Percentiles rank a stretch among this genome's conserved stretches.
Evolutionary conservation across 306 rosid genomes (phyloP).

Genomic region (Ammopiptanthus mongolicus): DNA sequence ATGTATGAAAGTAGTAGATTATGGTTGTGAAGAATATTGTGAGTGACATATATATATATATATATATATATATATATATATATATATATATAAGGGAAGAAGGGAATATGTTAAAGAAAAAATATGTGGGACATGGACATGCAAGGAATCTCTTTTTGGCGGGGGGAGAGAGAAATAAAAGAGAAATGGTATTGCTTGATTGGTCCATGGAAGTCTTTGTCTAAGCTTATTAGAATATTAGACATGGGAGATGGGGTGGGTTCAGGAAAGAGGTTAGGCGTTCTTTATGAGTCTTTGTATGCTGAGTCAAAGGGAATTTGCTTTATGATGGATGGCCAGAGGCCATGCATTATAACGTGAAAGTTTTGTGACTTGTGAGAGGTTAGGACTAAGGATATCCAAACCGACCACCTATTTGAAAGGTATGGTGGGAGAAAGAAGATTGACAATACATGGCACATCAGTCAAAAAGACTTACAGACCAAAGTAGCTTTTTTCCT

Average conservation of each 20-base stretch:
- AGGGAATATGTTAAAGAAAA: conserved; percentile 49
- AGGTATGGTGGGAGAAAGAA: background rate
- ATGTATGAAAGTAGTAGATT: conserved; percentile 15
- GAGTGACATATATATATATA: conserved; percentile 33
- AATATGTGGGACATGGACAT: conserved; percentile 72
- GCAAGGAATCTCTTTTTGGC: conserved; percentile 49
- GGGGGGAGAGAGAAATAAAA: background rate
- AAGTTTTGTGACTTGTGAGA: background rate
- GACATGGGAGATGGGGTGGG: background rate
- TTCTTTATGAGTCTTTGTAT: conserved; percentile 14
- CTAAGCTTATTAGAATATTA: conserved; percentile 5
- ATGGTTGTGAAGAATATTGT: conserved; percentile 44
- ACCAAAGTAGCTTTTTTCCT: conserved; percentile 30
- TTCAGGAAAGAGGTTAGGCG: conserved; percentile 14
- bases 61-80: conserved; percentile 25
- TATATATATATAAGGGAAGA: conserved; percentile 28
- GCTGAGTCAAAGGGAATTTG: conserved; percentile 33
- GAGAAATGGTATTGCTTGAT: conserved; percentile 22
- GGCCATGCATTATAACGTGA: background rate
- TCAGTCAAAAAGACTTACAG: conserved; percentile 1
- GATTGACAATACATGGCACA: conserved; percentile 2
- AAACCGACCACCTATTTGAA: conserved; percentile 31
- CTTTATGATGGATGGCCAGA: conserved; percentile 19
- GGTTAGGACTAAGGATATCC: conserved; percentile 39
- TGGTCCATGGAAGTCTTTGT: conserved; percentile 22